Evolutionary conservation across 768 basidiomycete genomes (phyloP).

Genomic region (Myochromella boudieri): DNA sequence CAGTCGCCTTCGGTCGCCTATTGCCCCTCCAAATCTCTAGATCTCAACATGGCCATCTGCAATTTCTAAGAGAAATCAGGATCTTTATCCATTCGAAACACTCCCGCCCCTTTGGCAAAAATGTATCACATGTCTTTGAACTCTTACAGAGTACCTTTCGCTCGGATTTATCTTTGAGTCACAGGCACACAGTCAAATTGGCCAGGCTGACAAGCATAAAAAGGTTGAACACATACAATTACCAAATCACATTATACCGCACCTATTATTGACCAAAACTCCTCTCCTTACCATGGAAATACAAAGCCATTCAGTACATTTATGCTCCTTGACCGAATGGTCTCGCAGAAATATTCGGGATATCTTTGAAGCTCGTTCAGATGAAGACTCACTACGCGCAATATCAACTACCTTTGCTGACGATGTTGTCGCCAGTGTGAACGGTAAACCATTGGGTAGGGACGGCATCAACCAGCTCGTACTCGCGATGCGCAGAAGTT

Average conservation of each 20-base stretch:
- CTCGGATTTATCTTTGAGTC: conserved; percentile 10
- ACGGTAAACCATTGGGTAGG: conserved; percentile 40
- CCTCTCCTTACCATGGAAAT: conserved; percentile 12
- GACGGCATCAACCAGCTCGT: conserved; percentile 42
- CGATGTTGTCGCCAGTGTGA: conserved; percentile 38
- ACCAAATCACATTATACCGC: not conserved
- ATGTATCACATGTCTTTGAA: conserved; percentile 11
- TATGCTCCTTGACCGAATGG: conserved; percentile 48
- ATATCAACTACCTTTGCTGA: conserved; percentile 46
- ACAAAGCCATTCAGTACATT: conserved; percentile 16
- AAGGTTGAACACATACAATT: not conserved
- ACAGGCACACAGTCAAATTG: conserved; percentile 18
- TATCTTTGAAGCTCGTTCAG: conserved; percentile 50
- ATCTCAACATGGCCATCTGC: conserved; percentile 16
- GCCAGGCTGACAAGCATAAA: conserved; percentile 12
- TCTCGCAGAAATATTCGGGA: conserved; percentile 46
- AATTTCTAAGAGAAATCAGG: conserved; percentile 8
- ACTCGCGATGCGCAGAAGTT: conserved; percentile 37
- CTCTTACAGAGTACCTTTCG: conserved; percentile 10
- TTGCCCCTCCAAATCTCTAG: no score
- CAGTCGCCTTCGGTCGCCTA: no score
- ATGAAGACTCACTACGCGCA: conserved; percentile 40
- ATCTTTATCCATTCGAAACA: conserved; percentile 13
- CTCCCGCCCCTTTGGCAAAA: conserved; percentile 8
- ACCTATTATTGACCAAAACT: no score